Base-by-base conservation (phyloP, 2,329 filamentous ascomycete species). In the Aspergillus sp. region DNA sequence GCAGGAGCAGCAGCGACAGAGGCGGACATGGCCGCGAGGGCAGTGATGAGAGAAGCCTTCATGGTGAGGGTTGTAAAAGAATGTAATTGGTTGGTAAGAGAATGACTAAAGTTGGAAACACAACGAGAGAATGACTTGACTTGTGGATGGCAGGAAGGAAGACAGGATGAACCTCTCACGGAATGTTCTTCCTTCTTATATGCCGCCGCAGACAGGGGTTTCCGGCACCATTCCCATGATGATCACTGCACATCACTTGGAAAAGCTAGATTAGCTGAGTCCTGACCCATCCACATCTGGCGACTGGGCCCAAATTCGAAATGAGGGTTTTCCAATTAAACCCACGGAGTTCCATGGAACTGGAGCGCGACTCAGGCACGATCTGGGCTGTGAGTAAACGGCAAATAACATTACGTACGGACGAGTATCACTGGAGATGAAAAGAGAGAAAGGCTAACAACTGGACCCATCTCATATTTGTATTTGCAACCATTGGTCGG, bases 21-120 rank as follows among this genome's bases (percentile, higher is more conserved):
- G 53, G 61, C 45, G 47, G 67, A 65, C 56, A 69, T 52, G 50
- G 65, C 65, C 59, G 65, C 66, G 40, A 69, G 9, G 51, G 57
- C 54, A 52, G 66, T 60, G 59, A 68, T 50, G 47, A 68, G 60
- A 43, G 66, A 55, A 48, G 65, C 57, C 65, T 68, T 69, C 67
- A 69, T 68, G 53, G 14, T 68, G 63, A 60, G 47, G 55, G 37
- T 54, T 12, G 17, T 44, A 54, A 53, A 57, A 44, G 50, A 57
- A 50, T 49, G 55, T 63, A 44, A 59, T 35, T 40, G 9, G 15
- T 33, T 48, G 49, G 15, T 37, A 67, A 64, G 27, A 49, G 66
- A 68, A 60, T 58, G 66, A 67, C 62, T 56, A 53, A 43, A 52
- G 60, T 64, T 43, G 59, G 61, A 58, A 27, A 44, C 35, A 52